Evolutionary conservation across 176 grass and related monocot genomes (phyloP), one percentile per base, ranked within the genome.

Genomic region (Aegilops sharonensis): DNA sequence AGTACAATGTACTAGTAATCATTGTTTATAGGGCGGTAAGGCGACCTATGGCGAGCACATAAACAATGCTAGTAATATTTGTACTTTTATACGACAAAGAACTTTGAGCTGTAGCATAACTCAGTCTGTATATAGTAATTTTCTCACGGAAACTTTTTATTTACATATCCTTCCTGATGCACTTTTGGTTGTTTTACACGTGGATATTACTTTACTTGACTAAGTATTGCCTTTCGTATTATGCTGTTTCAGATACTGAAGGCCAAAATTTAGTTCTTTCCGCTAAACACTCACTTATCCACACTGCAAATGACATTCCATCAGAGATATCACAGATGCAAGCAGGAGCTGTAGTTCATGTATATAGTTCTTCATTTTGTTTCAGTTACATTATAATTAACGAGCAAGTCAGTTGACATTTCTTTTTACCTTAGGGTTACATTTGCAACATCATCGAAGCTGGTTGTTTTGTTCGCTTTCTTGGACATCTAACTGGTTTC

Each of bases 391-490:
- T 48, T 84, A 50, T 59, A 59, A 59, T 77, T 64, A 13, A 40
- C n/a, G 31, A 40, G 32, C 82, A 81, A 70, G 35, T 48, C 54
- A 61, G 64, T 72, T 85, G 54, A 82, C 43, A 66, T 85, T 66
- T 80, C 66, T 72, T 89, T 32, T 89, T 75, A 74, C 61, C 73
- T 47, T 83, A 98, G 96, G 96, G 96, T 75, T 98, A 95, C 82
- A 73, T 98, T 63, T 95, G 93, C 86, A 98, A 98, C 71, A 92
- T 94, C 75, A 98, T 98, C 79, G 93, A 98, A 92, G 78, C 81
- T 84, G 96, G 96, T 45, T 98, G 93, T 89, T 98, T 98, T 78
- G 90, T 98, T 92, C 91, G 93, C 64, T 98, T 98, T 91, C 88
- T 95, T 85, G 93, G 96, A 65, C 90, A 89, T 86, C 80, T 98